Base-by-base conservation (phyloP, 2,329 filamentous ascomycete species). In the Paraphoma sp. region DNA sequence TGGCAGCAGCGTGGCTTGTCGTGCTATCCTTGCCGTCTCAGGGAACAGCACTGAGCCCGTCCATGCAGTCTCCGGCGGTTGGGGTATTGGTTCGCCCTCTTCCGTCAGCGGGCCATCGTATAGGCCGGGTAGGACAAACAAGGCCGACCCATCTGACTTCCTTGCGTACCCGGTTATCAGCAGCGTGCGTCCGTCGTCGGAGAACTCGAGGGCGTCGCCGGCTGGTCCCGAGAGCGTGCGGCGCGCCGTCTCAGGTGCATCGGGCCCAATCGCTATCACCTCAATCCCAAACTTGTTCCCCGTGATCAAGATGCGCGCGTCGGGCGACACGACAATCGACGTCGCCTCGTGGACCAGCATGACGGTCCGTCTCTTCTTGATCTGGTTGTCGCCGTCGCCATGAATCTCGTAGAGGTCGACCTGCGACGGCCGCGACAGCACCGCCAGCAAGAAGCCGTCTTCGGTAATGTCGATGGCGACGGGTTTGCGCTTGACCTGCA, bases 221-320 rank as follows among this genome's bases (percentile, higher is more conserved):
- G 72, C 68, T 4, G 73, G 70, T 0, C 75, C 75, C 9, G 73
- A 75, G 9, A 78, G 71, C 5, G 72, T 72, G 4, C 76, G 67
- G 47, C 72, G 60, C 30, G 70, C 63, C 4, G 75, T 68, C 44
- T 74, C 76, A 6, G 71, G 70, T 1, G 86, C 87, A 51, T 82
- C 85, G 2, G 88, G 81, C 46, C 86, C 86, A 40, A 96, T 80
- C 5, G 92, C 90, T 29, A 91, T 88, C 0, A 97, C 90, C 74
- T 97, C 93, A 60, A 97, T 93, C n/a, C 91, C 91, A 53, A 91
- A 90, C 69, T 92, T 88, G 75, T 93, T 96, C 7, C 92, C 92
- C 14, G 92, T 89, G 23, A 93, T 93, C 45, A 97, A 79, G 12
- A 97, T 90, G 43, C 89, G 87, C 23, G 91, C 92, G 61, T 89